phyloP scores from a whole-genome alignment of 148 eudicot species.

The Dianthus caryophyllus region DNA sequence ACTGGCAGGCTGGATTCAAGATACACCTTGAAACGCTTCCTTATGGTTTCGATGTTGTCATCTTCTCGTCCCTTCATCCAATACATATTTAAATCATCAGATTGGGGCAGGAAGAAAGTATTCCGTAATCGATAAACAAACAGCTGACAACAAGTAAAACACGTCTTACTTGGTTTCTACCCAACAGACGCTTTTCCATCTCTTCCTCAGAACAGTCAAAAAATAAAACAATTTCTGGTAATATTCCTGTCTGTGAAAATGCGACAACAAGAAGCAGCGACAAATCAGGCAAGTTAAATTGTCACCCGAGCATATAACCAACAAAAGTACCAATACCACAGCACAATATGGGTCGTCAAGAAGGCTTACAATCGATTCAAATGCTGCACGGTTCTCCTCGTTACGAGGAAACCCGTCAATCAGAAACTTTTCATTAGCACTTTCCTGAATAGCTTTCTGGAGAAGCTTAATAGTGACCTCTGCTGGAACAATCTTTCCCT shows the following conservation, averaged over 20 bases:
- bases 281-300: not conserved
- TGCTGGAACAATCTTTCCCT: conserved; percentile 86
- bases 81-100: not conserved
- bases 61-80: conserved; percentile 38
- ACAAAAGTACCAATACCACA: not conserved
- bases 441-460: conserved; percentile 62
- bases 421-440: conserved; percentile 61
- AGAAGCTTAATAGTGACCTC: conserved; percentile 84
- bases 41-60: conserved; percentile 44
- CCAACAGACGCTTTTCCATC: conserved; percentile 78
- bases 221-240: conserved; percentile 65
- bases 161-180: conserved; percentile 64
- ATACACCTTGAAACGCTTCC: conserved; percentile 47
- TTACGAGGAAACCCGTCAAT: conserved; percentile 93
- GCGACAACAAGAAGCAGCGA: conserved; percentile 15
- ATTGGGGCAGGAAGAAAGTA: not conserved
- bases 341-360: not conserved
- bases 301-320: not conserved
- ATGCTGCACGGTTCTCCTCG: conserved; percentile 83
- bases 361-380: conserved; percentile 72
- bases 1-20: conserved; percentile 45
- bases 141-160: not conserved
- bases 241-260: conserved; percentile 61
- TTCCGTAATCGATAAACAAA: not conserved
- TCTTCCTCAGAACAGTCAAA: conserved; percentile 83